Conservation (phyloP, 768 basidiomycete species). For the Termitomyces sp. region DNA sequence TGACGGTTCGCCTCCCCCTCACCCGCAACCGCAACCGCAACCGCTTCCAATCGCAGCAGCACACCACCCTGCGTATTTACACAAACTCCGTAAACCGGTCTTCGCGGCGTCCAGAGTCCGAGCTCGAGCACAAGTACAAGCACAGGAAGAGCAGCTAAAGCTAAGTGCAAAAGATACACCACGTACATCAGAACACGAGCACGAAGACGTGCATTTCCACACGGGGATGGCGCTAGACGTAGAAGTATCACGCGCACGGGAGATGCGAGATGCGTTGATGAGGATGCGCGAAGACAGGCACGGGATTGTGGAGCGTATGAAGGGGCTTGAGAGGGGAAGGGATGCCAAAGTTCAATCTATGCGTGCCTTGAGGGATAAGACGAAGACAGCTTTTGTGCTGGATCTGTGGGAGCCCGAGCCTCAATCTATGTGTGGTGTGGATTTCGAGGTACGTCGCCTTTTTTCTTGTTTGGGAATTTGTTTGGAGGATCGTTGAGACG, state of each 20-base stretch:
- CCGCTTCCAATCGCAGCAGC: constrained; percentile 42
- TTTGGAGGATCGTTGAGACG: too few species aligned
- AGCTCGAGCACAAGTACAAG: too few species aligned
- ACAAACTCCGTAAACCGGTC: constrained; percentile 24
- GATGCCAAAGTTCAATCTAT: too few species aligned
- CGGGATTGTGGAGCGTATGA: background rate
- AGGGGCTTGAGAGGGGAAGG: too few species aligned
- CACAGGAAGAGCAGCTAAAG: too few species aligned
- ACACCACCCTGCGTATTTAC: constrained; percentile 33
- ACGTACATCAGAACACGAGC: too few species aligned
- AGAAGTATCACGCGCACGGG: too few species aligned
- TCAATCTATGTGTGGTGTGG: background rate
- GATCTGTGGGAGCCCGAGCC: background rate
- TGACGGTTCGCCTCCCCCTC: too few species aligned
- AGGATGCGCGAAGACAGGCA: constrained; percentile 1
- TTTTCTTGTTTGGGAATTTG: too few species aligned
- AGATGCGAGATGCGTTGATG: constrained; percentile 17
- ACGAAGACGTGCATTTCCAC: too few species aligned
- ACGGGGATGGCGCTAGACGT: too few species aligned
- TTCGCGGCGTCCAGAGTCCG: constrained; percentile 7
- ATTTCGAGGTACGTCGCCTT: background rate
- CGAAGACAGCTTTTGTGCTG: background rate
- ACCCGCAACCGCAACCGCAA: background rate
- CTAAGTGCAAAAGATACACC: too few species aligned
- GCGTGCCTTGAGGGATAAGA: background rate